These are phyloP conservation scores for Cladobotryum protrusum DNA, from an alignment of 2,329 filamentous ascomycete genomes.

Conservation along the genomic window DNA sequence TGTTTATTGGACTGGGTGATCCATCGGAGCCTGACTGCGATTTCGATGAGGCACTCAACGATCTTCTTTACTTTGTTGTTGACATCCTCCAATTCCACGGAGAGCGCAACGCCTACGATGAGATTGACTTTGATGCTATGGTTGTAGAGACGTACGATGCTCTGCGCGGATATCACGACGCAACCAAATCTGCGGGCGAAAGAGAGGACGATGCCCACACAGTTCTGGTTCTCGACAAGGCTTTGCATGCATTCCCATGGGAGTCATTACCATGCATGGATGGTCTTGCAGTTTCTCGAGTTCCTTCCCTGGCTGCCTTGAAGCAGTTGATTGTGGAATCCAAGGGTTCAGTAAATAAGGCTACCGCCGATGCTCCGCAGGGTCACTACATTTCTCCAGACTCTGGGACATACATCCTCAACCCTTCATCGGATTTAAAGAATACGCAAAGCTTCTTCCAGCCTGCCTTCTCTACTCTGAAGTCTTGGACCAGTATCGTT, in stretches of 20 bases:
- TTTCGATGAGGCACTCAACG: slow-evolving; percentile 82
- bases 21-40: slow-evolving; percentile 61
- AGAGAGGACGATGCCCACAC: slow-evolving; percentile 56
- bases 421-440: slow-evolving; percentile 77
- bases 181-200: slow-evolving; percentile 33
- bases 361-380: slow-evolving; percentile 13
- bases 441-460: slow-evolving; percentile 74
- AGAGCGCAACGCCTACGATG: slow-evolving; percentile 93
- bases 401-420: slow-evolving; percentile 74
- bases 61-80: slow-evolving; percentile 91
- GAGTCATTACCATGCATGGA: slow-evolving; percentile 87
- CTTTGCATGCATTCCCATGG: slow-evolving; percentile 89
- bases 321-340: slow-evolving; percentile 64
- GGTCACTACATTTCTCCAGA: slow-evolving; percentile 51
- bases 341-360: slow-evolving; percentile 12
- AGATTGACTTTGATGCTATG: slow-evolving; percentile 93
- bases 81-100: slow-evolving; percentile 96
- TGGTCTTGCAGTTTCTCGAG: slow-evolving; percentile 70
- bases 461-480: slow-evolving; percentile 55
- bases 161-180: slow-evolving; percentile 67
- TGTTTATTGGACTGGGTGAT: slow-evolving; percentile 82
- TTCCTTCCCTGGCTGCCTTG: slow-evolving; percentile 80
- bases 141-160: slow-evolving; percentile 83
- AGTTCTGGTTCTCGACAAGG: slow-evolving; percentile 85
- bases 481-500: slow-evolving; percentile 65